These are phyloP conservation scores for Globisporangium nunn DNA, from an alignment of 352 stramenopile species.

Conservation along the genomic window DNA sequence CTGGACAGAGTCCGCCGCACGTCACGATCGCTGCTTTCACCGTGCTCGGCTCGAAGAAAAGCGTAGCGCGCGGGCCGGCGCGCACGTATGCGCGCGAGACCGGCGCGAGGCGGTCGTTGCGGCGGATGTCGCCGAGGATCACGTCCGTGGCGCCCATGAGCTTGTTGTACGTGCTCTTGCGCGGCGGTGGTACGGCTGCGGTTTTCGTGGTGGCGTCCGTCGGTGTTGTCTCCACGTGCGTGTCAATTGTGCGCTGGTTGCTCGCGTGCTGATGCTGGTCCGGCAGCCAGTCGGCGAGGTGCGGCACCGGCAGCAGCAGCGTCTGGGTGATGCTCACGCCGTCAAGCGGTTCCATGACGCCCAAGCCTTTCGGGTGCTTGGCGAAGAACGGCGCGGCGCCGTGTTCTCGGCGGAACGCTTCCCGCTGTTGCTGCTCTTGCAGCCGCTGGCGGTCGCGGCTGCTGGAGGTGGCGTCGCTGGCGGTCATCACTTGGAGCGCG, in stretches of 20 bases:
- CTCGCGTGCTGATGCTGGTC: conserved; percentile 36
- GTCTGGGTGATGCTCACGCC: conserved; percentile 53
- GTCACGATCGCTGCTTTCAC: conserved; percentile 91
- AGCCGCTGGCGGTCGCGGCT: background rate
- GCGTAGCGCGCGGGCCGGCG: conserved; percentile 51
- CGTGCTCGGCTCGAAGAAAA: conserved; percentile 69
- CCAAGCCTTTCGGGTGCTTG: conserved; percentile 78
- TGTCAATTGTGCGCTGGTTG: conserved; percentile 46
- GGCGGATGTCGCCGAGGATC: conserved; percentile 19
- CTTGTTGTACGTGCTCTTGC: conserved; percentile 83
- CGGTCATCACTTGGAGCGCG: background rate
- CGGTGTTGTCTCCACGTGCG: conserved; percentile 23
- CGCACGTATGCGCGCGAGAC: conserved; percentile 75
- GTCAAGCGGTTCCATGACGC: conserved; percentile 68
- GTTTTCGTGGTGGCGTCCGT: conserved; percentile 48
- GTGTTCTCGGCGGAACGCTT: background rate
- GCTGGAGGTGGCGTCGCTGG: no score
- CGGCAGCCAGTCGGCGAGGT: conserved; percentile 66
- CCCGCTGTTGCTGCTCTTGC: background rate
- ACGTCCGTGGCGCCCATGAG: conserved; percentile 80
- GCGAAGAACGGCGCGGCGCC: conserved; percentile 50
- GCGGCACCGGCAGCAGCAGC: conserved; percentile 64
- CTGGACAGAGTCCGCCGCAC: conserved; percentile 91
- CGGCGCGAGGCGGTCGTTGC: conserved; percentile 52
- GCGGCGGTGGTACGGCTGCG: conserved; percentile 21